A percentile compares a stretch with the other conserved stretches of the same genome.
These are phyloP conservation scores for Punica granatum DNA, from an alignment of 345 rosid species.

Conservation along the genomic window DNA sequence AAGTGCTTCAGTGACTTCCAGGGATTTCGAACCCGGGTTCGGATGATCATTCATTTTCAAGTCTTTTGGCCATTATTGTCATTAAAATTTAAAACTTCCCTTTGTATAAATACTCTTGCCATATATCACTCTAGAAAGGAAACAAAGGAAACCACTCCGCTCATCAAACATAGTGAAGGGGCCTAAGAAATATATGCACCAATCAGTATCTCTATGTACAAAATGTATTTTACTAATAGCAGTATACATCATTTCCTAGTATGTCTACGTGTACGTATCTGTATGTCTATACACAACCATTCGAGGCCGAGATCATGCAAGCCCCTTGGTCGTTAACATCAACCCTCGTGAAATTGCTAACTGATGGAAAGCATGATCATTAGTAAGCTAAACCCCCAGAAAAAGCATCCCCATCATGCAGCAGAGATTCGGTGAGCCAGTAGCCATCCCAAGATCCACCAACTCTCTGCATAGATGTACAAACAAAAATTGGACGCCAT, in stretches of 20 bases:
- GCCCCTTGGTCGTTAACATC: neutral
- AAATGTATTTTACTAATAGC: neutral
- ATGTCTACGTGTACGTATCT: neutral
- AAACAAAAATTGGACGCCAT: slow-evolving; percentile 5
- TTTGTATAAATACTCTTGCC: too few relatives aligned
- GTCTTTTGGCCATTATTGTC: too few relatives aligned
- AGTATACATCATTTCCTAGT: neutral
- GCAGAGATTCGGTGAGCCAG: slow-evolving; percentile 88
- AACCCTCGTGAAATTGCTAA: neutral
- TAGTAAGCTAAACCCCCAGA: slow-evolving; percentile 84
- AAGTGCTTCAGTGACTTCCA: too few relatives aligned
- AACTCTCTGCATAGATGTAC: slow-evolving; percentile 44
- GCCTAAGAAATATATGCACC: neutral
- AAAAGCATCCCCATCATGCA: slow-evolving; percentile 80
- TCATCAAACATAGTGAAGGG: too few relatives aligned
- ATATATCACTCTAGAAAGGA: too few relatives aligned
- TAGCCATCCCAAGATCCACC: slow-evolving; percentile 97
- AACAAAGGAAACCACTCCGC: too few relatives aligned
- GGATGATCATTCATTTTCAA: too few relatives aligned
- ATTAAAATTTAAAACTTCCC: too few relatives aligned
- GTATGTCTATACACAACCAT: neutral
- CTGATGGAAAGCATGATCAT: neutral
- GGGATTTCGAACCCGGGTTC: too few relatives aligned
- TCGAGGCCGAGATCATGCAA: neutral
- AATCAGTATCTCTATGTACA: neutral